A percentile compares a stretch with the other conserved stretches of the same genome.
phyloP scores from a whole-genome alignment of 1,139 yeast species.

The Groenewaldozyma sp. region DNA sequence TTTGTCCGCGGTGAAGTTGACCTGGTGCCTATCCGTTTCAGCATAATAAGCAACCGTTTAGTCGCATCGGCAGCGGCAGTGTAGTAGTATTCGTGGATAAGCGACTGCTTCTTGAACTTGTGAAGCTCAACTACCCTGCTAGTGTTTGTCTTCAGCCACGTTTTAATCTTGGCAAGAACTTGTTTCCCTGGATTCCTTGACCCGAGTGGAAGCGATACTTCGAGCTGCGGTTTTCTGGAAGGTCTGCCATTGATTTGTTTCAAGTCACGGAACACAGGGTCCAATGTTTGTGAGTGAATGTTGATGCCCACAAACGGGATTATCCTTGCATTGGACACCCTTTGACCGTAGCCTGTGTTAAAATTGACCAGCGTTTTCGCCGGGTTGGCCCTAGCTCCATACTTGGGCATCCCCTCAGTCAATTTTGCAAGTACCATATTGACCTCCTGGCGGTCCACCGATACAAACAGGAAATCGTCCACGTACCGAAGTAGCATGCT shows the following conservation, averaged over 20 bases:
- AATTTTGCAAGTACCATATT: slow-evolving; percentile 25
- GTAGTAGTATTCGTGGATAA: neutral
- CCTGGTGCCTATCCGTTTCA: too few relatives aligned
- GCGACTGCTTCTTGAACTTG: neutral
- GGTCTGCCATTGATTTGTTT: neutral
- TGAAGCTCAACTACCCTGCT: neutral
- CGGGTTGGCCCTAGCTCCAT: slow-evolving; percentile 53
- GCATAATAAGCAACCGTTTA: neutral
- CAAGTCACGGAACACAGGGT: slow-evolving; percentile 9
- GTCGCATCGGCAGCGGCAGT: neutral
- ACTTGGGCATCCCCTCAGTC: slow-evolving; percentile 37
- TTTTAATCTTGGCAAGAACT: neutral
- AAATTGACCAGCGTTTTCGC: slow-evolving; percentile 41
- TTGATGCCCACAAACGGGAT: slow-evolving; percentile 12
- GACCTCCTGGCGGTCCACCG: slow-evolving; percentile 33
- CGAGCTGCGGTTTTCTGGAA: neutral
- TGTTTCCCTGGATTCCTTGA: neutral
- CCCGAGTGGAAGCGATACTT: neutral
- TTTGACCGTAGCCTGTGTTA: slow-evolving; percentile 5
- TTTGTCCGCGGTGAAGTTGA: neutral
- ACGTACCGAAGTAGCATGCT: slow-evolving; percentile 55
- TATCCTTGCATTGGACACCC: neutral
- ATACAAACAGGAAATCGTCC: slow-evolving; percentile 74
- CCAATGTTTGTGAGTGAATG: slow-evolving; percentile 10
- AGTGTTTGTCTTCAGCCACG: neutral